These are phyloP conservation scores for Saksenaea oblongispora DNA, from an alignment of 371 early-diverging fungal genomes.

Conservation along the genomic window DNA sequence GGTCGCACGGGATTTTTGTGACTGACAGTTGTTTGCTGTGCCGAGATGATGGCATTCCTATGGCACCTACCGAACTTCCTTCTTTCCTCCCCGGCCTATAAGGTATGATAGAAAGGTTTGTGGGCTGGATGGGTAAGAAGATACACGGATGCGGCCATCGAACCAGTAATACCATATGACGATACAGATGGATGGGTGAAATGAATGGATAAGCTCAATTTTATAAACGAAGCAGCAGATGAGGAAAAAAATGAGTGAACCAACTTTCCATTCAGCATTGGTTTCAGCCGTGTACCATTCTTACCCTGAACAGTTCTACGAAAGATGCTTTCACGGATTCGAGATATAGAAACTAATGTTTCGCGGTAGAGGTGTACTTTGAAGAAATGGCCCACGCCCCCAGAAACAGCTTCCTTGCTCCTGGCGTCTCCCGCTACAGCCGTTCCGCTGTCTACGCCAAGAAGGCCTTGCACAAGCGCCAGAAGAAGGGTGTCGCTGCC, in stretches of 20 bases:
- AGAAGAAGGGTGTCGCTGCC: constrained; percentile 59
- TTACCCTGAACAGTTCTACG: not conserved
- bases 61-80: constrained; percentile 1
- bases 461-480: constrained; percentile 85
- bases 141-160: not conserved
- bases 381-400: constrained; percentile 64
- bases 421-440: constrained; percentile 83
- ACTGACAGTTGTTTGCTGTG: not conserved
- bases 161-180: not conserved
- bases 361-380: constrained; percentile 2
- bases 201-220: not conserved
- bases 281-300: not conserved
- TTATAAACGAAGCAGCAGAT: not conserved
- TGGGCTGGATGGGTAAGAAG: not conserved
- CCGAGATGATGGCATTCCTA: constrained; percentile 1
- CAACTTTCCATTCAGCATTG: not conserved
- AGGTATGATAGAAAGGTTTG: not conserved
- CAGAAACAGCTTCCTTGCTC: constrained; percentile 78
- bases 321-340: not conserved
- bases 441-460: constrained; percentile 81
- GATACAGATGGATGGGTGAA: constrained; percentile 3
- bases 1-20: not conserved
- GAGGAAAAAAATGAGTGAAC: not conserved
- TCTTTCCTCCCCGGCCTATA: constrained; percentile 7
- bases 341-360: not conserved